Percentiles rank a stretch among this genome's conserved stretches.
Conservation (phyloP, 2,329 filamentous ascomycete genomes). For the Aspergillus chevalieri region DNA sequence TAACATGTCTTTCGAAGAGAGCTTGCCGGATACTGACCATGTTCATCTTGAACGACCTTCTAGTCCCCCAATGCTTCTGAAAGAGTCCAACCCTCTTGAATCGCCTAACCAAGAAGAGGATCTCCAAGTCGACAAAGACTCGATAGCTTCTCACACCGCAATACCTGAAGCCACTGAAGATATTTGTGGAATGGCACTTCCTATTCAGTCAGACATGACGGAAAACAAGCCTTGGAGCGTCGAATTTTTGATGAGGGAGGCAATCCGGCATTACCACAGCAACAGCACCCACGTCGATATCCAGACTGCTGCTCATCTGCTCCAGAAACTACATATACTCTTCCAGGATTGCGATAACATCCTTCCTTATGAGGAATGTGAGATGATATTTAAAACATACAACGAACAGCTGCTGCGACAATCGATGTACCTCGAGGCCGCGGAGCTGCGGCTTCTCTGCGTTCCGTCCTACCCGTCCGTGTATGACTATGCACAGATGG, state of each 20-base stretch:
- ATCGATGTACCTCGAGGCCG: constrained; percentile 44
- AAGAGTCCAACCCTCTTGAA: constrained; percentile 28
- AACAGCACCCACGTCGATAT: constrained; percentile 30
- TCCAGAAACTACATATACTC: constrained; percentile 35
- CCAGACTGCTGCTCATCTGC: constrained; percentile 36
- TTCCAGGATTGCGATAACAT: constrained; percentile 34
- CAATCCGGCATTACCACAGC: constrained; percentile 35
- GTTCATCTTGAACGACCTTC: constrained; percentile 42
- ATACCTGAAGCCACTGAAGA: constrained; percentile 13
- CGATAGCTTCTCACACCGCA: constrained; percentile 1
- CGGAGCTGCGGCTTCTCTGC: constrained; percentile 50
- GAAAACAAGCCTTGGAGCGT: constrained; percentile 35
- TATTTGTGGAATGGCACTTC: constrained; percentile 21
- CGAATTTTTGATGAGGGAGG: constrained; percentile 33
- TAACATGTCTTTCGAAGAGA: constrained; percentile 21
- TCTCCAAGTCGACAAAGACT: not conserved
- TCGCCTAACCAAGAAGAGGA: constrained; percentile 7
- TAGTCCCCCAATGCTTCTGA: constrained; percentile 31
- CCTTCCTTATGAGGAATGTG: constrained; percentile 43
- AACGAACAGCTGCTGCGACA: constrained; percentile 49
- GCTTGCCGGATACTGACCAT: constrained; percentile 14
- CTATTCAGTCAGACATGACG: constrained; percentile 24
- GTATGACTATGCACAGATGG: constrained; percentile 52
- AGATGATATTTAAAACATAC: constrained; percentile 52
- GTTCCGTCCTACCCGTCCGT: constrained; percentile 52